These are phyloP conservation scores for Ustilago vetiveriae DNA, from an alignment of 1,284 basidiomycete species.

Conservation along the genomic window DNA sequence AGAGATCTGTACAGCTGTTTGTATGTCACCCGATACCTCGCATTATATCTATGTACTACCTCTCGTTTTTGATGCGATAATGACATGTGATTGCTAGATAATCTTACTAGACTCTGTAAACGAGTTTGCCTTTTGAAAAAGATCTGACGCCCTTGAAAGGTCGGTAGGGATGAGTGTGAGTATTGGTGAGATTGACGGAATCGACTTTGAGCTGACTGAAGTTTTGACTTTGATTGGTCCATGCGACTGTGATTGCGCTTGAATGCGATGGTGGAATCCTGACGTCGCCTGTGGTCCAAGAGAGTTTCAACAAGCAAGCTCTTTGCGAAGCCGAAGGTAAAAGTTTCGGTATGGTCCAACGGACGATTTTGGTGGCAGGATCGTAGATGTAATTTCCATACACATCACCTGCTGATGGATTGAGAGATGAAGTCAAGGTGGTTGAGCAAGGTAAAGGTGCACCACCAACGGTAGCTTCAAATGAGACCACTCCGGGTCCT, in stretches of 20 bases:
- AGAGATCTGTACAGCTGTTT: no score
- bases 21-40: constrained; percentile 10
- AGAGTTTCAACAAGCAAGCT: constrained; percentile 35
- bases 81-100: neutral
- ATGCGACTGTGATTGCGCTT: constrained; percentile 77
- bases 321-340: constrained; percentile 5
- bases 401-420: constrained; percentile 12
- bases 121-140: constrained; percentile 60
- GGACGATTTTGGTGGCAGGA: constrained; percentile 35
- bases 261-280: constrained; percentile 71
- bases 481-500: constrained; percentile 45
- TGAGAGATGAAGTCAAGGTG: constrained; percentile 1
- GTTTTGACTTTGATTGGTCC: constrained; percentile 77
- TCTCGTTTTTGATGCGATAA: neutral
- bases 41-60: neutral
- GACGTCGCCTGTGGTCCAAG: constrained; percentile 27
- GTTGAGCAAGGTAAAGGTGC: constrained; percentile 13
- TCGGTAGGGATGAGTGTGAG: constrained; percentile 66
- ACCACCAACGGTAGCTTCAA: constrained; percentile 46
- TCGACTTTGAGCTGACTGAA: constrained; percentile 85
- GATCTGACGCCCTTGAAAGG: constrained; percentile 75
- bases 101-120: constrained; percentile 36
- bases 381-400: constrained; percentile 54
- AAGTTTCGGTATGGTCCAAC: constrained; percentile 50
- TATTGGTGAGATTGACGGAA: constrained; percentile 78